phyloP scores from a whole-genome alignment of 2,329 filamentous ascomycete genomes.

The Trichoderma endophyticum region DNA sequence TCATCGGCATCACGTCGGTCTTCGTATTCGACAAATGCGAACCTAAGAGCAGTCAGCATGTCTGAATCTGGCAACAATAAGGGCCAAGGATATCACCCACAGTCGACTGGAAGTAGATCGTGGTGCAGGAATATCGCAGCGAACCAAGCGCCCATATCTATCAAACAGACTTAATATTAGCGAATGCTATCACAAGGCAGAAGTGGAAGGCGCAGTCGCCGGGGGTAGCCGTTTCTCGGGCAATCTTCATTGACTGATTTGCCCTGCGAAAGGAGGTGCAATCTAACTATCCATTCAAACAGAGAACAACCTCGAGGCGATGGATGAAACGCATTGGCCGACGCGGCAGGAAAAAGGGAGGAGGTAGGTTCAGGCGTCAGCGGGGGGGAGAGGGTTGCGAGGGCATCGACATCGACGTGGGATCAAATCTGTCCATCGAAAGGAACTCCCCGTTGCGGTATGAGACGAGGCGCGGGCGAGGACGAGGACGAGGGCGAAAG shows the following conservation, averaged over 20 bases:
- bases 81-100: slow-evolving; percentile 56
- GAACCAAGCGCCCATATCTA: slow-evolving; percentile 95
- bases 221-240: slow-evolving; percentile 13
- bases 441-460: slow-evolving; percentile 28
- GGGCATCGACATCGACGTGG: slow-evolving; percentile 20
- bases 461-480: slow-evolving; percentile 31
- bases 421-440: slow-evolving; percentile 28
- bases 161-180: slow-evolving; percentile 39
- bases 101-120: slow-evolving; percentile 90
- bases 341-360: slow-evolving; percentile 22
- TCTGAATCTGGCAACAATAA: background rate
- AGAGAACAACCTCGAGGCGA: slow-evolving; percentile 28
- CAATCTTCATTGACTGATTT: slow-evolving; percentile 12
- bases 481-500: slow-evolving; percentile 37
- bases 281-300: slow-evolving; percentile 27
- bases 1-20: slow-evolving; percentile 97
- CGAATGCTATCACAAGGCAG: slow-evolving; percentile 29
- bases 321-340: slow-evolving; percentile 29
- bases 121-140: slow-evolving; percentile 96
- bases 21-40: slow-evolving; percentile 99
- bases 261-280: slow-evolving; percentile 24
- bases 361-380: slow-evolving; percentile 20
- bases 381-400: slow-evolving; percentile 27
- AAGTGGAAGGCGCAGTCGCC: slow-evolving; percentile 21
- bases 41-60: slow-evolving; percentile 47